Percentiles rank a stretch among this genome's conserved stretches.
Evolutionary conservation across 352 stramenopile species (phyloP).

Genomic region (Pythium volutum): DNA sequence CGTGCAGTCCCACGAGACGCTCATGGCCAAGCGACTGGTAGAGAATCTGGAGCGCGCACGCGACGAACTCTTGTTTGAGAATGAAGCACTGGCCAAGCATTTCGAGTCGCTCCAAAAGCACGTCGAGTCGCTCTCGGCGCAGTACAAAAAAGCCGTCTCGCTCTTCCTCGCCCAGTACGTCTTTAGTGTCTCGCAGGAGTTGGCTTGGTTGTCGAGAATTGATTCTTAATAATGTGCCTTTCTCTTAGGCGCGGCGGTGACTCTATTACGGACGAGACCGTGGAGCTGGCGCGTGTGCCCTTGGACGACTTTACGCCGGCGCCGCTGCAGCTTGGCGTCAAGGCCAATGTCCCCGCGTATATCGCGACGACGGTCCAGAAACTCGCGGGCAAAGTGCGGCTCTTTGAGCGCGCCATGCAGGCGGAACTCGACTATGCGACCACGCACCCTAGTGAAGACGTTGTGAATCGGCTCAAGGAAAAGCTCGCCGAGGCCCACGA

Average conservation of each 20-base stretch:
- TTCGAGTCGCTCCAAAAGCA: conserved; percentile 57
- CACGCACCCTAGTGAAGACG: conserved; percentile 20
- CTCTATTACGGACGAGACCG: conserved; percentile 41
- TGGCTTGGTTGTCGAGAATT: background rate
- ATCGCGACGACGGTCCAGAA: conserved; percentile 49
- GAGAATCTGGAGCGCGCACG: conserved; percentile 63
- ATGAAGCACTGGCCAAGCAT: conserved; percentile 51
- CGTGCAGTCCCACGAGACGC: conserved; percentile 50
- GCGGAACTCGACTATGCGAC: conserved; percentile 40
- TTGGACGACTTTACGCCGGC: conserved; percentile 66
- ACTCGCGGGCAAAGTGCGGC: conserved; percentile 43
- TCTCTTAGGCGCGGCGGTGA: conserved; percentile 21
- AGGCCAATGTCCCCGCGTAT: conserved; percentile 49
- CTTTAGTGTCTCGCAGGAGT: background rate
- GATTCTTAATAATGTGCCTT: conserved; percentile 1
- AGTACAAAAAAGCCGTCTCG: conserved; percentile 72
- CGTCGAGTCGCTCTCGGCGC: conserved; percentile 56
- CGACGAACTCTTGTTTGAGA: conserved; percentile 59
- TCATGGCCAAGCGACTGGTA: conserved; percentile 58
- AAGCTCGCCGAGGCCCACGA: conserved; percentile 64
- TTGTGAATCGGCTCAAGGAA: conserved; percentile 39
- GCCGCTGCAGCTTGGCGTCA: conserved; percentile 63
- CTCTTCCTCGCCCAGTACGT: conserved; percentile 74
- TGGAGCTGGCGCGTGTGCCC: conserved; percentile 45
- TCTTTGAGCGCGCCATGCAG: conserved; percentile 59